These are phyloP conservation scores for Zygosaccharomyces sapae DNA, from an alignment of 1,139 yeast genomes.

Conservation along the genomic window DNA sequence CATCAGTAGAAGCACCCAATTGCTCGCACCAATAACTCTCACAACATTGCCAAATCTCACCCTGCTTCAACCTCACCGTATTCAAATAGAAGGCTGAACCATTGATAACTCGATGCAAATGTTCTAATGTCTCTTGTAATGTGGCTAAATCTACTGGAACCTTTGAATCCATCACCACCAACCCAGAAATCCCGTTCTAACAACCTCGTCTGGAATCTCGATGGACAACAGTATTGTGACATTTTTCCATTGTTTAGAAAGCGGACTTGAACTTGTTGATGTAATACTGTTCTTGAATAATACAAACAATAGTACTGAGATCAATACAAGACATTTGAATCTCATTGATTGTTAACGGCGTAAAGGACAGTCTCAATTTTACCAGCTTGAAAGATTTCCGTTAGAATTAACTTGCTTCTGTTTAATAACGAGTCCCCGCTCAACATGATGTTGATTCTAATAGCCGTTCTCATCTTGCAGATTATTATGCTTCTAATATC, in stretches of 20 bases:
- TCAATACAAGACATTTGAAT: too few species aligned
- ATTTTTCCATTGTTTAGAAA: background rate
- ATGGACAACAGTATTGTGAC: background rate
- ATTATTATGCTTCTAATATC: conserved; percentile 29
- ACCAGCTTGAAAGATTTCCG: background rate
- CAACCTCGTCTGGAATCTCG: background rate
- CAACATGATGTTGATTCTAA: conserved; percentile 3
- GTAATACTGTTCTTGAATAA: background rate
- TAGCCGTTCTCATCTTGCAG: conserved; percentile 16
- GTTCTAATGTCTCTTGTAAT: conserved; percentile 6
- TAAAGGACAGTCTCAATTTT: too few species aligned
- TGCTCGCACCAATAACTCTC: conserved; percentile 10
- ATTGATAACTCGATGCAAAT: conserved; percentile 8
- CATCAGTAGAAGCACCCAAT: background rate
- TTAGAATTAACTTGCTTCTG: background rate
- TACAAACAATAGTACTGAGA: too few species aligned
- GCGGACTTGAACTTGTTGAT: background rate
- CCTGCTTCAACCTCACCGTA: conserved; percentile 6
- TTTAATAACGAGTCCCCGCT: background rate
- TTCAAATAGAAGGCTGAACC: conserved; percentile 10
- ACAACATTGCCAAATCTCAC: conserved; percentile 7
- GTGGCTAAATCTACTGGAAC: conserved; percentile 1
- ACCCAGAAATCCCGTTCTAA: conserved; percentile 3
- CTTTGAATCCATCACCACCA: conserved; percentile 1
- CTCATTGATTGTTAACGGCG: too few species aligned